These are phyloP conservation scores for Pythium sp. DNA, from an alignment of 352 stramenopile species.

Conservation along the genomic window DNA sequence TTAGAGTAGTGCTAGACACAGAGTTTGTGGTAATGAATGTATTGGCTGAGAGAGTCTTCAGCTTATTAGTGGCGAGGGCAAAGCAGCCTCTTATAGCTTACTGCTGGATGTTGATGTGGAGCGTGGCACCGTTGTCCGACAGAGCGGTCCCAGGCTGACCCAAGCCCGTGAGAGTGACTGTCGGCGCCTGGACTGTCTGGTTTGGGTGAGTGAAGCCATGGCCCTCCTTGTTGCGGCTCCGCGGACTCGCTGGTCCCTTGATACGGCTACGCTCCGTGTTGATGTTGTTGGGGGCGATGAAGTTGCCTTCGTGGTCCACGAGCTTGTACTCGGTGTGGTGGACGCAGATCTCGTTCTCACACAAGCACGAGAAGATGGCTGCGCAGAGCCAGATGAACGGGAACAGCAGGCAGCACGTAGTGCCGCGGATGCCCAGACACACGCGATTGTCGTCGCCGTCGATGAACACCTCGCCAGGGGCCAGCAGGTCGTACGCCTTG, in stretches of 20 bases:
- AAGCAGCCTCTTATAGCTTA: too few species aligned
- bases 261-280: slow-evolving; percentile 10
- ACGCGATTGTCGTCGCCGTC: not conserved
- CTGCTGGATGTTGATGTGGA: too few species aligned
- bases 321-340: slow-evolving; percentile 17
- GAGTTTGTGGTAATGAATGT: too few species aligned
- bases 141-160: too few species aligned
- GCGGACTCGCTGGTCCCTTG: slow-evolving; percentile 6
- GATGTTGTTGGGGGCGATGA: slow-evolving; percentile 12
- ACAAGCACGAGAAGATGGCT: not conserved
- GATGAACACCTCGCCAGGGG: slow-evolving; percentile 9
- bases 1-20: too few species aligned
- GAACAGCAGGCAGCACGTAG: slow-evolving; percentile 5
- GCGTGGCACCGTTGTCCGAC: too few species aligned
- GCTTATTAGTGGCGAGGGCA: too few species aligned
- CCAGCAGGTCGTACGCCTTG: slow-evolving; percentile 9
- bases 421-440: not conserved
- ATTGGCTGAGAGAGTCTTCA: too few species aligned
- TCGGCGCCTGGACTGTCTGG: not conserved
- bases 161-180: too few species aligned
- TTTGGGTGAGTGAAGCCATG: not conserved
- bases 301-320: slow-evolving; percentile 14
- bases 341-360: slow-evolving; percentile 10
- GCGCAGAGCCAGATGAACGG: not conserved
- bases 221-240: not conserved